phyloP scores from a whole-genome alignment of 1,284 basidiomycete genomes.

The Ganoderma sinense region DNA sequence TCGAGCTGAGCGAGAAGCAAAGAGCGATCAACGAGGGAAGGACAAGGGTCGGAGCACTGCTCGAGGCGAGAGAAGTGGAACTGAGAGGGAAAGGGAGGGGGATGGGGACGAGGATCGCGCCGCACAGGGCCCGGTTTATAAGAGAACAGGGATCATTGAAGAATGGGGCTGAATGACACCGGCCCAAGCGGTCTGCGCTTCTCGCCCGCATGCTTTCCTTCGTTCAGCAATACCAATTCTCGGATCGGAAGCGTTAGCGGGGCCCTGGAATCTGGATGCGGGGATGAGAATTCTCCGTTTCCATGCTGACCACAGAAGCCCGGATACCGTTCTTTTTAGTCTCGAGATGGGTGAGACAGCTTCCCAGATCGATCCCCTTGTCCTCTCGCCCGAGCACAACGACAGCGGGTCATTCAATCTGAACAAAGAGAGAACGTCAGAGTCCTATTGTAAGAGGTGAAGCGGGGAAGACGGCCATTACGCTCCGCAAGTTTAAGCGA shows the following conservation, averaged over 20 bases:
- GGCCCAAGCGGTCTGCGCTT: not conserved
- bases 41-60: slow-evolving; percentile 11
- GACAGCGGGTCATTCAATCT: not conserved
- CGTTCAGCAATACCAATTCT: not conserved
- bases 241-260: not conserved
- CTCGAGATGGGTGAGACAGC: not conserved
- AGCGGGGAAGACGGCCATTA: not conserved
- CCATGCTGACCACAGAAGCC: not conserved
- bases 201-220: not conserved
- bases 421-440: not conserved
- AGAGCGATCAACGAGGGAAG: slow-evolving; percentile 7
- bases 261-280: not conserved
- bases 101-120: not conserved
- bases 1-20: slow-evolving; percentile 5
- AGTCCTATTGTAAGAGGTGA: not conserved
- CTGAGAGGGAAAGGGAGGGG: not conserved
- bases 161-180: not conserved
- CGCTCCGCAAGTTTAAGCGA: not conserved
- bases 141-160: not conserved
- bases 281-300: not conserved
- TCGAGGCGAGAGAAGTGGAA: slow-evolving; percentile 2
- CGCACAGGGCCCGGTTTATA: not conserved
- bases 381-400: not conserved
- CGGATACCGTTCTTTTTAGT: not conserved
- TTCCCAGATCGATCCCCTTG: not conserved